A percentile compares a stretch with the other conserved stretches of the same genome.
Evolutionary conservation across 805 yeast genomes (phyloP).

Genomic region (Hanseniaspora meyeri): DNA sequence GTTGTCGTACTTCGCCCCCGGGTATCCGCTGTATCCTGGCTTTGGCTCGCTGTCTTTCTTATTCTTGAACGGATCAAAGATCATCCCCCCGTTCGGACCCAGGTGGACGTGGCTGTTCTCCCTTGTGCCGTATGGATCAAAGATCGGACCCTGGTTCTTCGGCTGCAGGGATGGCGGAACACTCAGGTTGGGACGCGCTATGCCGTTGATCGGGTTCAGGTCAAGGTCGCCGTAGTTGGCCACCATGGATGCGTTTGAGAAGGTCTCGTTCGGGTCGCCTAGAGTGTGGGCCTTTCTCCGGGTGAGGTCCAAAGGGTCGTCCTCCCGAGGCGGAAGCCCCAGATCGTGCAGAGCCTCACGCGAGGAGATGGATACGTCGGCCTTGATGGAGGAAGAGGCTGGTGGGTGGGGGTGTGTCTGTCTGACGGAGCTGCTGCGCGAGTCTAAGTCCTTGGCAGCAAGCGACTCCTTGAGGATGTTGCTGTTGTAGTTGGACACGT

Average conservation of each 20-base stretch:
- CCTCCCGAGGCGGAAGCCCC: slow-evolving; percentile 12
- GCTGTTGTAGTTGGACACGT: slow-evolving; percentile 6
- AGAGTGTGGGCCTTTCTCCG: slow-evolving; percentile 12
- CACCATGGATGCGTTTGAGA: slow-evolving; percentile 3
- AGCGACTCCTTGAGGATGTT: slow-evolving; percentile 1
- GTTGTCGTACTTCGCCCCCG: slow-evolving; percentile 27
- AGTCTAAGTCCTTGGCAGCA: background rate
- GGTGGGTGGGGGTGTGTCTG: background rate
- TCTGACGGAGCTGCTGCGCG: background rate
- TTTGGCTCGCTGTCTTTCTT: slow-evolving; percentile 4
- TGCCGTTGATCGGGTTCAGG: slow-evolving; percentile 26
- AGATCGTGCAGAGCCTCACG: background rate
- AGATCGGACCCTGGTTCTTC: background rate
- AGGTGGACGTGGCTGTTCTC: background rate
- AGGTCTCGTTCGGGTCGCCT: background rate
- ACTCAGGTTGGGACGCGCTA: background rate
- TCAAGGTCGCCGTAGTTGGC: slow-evolving; percentile 26
- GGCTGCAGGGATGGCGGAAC: slow-evolving; percentile 1
- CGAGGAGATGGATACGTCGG: background rate
- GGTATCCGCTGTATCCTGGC: slow-evolving; percentile 18
- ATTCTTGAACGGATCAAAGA: slow-evolving; percentile 24
- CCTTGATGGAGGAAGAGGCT: background rate
- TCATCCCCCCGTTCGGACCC: slow-evolving; percentile 21
- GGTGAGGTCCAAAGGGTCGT: slow-evolving; percentile 21
- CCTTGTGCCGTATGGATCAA: slow-evolving; percentile 9